phyloP scores from a whole-genome alignment of 2,329 filamentous ascomycete genomes.

The Ophiosphaerella narmari region DNA sequence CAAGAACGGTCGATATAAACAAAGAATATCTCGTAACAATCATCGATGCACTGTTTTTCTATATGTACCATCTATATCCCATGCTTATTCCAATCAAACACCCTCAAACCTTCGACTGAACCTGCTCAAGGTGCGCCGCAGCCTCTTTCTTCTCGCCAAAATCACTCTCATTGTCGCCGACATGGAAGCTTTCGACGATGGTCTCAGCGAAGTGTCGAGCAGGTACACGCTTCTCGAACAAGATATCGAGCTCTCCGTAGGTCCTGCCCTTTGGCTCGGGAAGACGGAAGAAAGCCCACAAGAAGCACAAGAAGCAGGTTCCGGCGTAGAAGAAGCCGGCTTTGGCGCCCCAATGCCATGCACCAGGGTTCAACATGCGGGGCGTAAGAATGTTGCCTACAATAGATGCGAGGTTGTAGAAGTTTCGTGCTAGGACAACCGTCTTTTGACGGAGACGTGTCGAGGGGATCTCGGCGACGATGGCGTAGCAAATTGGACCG shows the following conservation, averaged over 20 bases:
- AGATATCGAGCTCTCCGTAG: conserved; percentile 81
- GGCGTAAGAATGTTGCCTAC: conserved; percentile 62
- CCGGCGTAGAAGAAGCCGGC: conserved; percentile 87
- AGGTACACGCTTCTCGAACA: conserved; percentile 66
- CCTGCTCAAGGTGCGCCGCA: conserved; percentile 31
- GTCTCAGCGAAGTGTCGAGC: conserved; percentile 39
- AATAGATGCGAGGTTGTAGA: conserved; percentile 78
- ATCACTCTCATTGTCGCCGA: conserved; percentile 23
- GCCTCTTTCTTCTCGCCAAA: conserved; percentile 30
- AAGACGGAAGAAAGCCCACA: conserved; percentile 80
- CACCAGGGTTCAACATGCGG: conserved; percentile 43
- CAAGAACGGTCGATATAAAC: not conserved
- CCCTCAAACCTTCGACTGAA: conserved; percentile 18
- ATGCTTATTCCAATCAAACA: not conserved
- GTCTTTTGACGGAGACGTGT: conserved; percentile 88
- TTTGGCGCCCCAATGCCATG: conserved; percentile 72
- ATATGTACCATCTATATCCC: too few species aligned
- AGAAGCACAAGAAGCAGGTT: conserved; percentile 75
- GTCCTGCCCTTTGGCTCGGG: conserved; percentile 80
- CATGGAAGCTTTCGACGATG: conserved; percentile 29
- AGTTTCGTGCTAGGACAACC: conserved; percentile 78
- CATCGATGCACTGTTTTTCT: not conserved
- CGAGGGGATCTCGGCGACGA: conserved; percentile 83
- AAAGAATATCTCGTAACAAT: not conserved
- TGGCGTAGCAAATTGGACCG: conserved; percentile 86